Evolutionary conservation across 2,329 filamentous ascomycete genomes (phyloP), one percentile per base, ranked within the genome.

Genomic region (Fusarium cyanostomum): DNA sequence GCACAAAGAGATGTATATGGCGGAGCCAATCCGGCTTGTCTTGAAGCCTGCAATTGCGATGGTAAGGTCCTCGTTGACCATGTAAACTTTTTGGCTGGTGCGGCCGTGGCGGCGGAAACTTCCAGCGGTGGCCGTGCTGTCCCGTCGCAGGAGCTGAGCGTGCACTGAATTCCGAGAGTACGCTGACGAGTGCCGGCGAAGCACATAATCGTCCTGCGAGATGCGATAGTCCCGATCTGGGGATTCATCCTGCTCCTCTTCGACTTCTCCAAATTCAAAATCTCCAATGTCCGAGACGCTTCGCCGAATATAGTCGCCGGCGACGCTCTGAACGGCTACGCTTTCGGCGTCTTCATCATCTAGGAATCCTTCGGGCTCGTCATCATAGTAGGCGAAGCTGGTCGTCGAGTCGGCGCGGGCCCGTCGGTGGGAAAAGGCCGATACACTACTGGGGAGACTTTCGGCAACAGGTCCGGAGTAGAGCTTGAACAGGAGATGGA

Each of bases 381-480:
- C 87, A 58, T 92, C 89, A 73, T 95, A 96, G 77, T 92, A 97
- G 2, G 92, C 88, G 75, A 97, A 98, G 77, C 92, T 97, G 26
- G 94, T 82, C 7, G 85, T 92, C 12, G 94, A 98, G 72, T 94
- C 92, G 67, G 92, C 89, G 70, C 94, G 88, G 33, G 83, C 82
- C 58, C 93, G 87, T 58, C 92, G 91, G 76, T 97, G 94, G 43
- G 88, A 89, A 74, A 99, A 99, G 28, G 92, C 91, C n/a, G 92
- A 93, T 31, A 94, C 84, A 73, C 94, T 97, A 10, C 92, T 95
- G 2, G 95, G 95, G n/a, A 99, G 86, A 73, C 93, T 97, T 79
- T 99, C 95, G 52, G 93, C 94, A 72, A 97, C 89, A 7, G 94
- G 95, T 7, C 95, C 95, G 21, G 94, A 90, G 78, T 94, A 99